Conservation (phyloP, 2,329 filamentous ascomycete species). For the Dactylellina sp. region DNA sequence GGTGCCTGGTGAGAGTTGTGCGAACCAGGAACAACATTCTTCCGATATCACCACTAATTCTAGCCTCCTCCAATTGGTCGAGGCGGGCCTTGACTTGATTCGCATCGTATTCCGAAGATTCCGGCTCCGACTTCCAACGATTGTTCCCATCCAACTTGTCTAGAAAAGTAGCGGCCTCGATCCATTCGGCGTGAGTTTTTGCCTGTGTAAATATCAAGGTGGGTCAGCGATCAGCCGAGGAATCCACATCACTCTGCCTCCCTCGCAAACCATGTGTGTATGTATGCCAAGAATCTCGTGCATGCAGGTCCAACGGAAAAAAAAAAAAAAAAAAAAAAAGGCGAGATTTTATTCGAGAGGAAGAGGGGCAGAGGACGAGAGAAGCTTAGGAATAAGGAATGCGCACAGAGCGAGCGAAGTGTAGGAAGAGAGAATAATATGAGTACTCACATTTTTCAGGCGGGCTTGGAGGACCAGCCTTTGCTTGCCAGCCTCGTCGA, state of each 20-base stretch:
- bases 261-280: neutral
- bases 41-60: slow-evolving; percentile 76
- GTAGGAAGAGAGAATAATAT: neutral
- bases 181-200: slow-evolving; percentile 77
- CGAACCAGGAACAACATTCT: slow-evolving; percentile 84
- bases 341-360: neutral
- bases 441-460: slow-evolving; percentile 50
- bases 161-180: slow-evolving; percentile 78
- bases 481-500: slow-evolving; percentile 53
- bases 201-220: slow-evolving; percentile 67
- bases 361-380: neutral
- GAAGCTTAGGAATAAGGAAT: no score
- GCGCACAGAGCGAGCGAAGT: neutral
- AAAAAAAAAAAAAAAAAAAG: slow-evolving; percentile 6
- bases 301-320: slow-evolving; percentile 32
- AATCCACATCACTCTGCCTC: slow-evolving; percentile 43
- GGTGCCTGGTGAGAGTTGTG: slow-evolving; percentile 80
- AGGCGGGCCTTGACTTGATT: slow-evolving; percentile 77
- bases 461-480: slow-evolving; percentile 53
- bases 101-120: slow-evolving; percentile 78
- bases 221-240: slow-evolving; percentile 43
- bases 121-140: slow-evolving; percentile 78
- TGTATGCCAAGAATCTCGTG: slow-evolving; percentile 38
- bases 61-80: slow-evolving; percentile 78
- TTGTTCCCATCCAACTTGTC: slow-evolving; percentile 84